These are phyloP conservation scores for Salix exigua DNA, from an alignment of 345 rosid genomes.

Conservation along the genomic window DNA sequence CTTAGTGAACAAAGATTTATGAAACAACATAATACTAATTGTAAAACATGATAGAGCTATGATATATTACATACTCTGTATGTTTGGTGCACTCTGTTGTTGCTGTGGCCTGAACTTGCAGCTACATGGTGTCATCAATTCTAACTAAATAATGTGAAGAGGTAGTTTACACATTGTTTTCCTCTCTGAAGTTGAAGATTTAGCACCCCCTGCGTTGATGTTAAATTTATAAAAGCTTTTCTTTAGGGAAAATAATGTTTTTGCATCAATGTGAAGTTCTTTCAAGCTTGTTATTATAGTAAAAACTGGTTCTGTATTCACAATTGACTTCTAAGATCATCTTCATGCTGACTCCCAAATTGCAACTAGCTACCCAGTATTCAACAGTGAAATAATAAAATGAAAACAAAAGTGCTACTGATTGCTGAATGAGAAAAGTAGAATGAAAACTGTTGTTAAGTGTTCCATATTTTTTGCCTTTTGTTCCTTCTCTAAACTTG, in stretches of 20 bases:
- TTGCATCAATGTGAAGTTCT: no score
- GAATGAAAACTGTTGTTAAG: background rate
- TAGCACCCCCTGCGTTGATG: background rate
- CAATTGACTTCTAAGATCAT: background rate
- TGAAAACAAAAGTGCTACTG: background rate
- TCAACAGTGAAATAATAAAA: background rate
- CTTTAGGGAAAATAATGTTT: background rate
- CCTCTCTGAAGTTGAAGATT: background rate
- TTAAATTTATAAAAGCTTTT: background rate
- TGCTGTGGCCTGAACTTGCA: background rate
- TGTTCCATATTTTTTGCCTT: background rate
- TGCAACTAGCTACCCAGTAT: background rate
- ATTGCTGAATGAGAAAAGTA: background rate
- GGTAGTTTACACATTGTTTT: no score
- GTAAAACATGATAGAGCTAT: background rate
- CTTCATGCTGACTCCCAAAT: background rate
- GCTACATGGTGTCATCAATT: background rate
- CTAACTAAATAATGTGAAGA: background rate
- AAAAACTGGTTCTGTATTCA: background rate
- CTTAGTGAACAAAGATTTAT: background rate
- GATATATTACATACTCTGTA: background rate
- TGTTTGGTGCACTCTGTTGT: background rate
- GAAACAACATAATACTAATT: background rate
- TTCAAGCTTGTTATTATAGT: background rate
- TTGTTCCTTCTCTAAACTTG: background rate